Conservation (phyloP, 176 grass and related monocot species). For the Carex scoparia region DNA sequence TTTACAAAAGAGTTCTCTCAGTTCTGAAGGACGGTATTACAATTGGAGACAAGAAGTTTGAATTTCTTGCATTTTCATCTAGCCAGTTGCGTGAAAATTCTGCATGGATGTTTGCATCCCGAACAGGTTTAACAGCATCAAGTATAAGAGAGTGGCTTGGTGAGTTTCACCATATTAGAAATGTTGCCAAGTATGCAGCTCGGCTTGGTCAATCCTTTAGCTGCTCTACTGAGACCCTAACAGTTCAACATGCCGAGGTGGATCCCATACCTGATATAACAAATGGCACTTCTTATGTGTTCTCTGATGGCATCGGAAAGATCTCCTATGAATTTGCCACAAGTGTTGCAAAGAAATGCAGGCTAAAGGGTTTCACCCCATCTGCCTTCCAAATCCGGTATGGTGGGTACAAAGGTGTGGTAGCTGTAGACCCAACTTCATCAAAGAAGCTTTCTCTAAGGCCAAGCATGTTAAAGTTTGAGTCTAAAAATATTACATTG, state of each 20-base stretch:
- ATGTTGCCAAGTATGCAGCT: slow-evolving; percentile 95
- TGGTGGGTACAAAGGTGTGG: slow-evolving; percentile 86
- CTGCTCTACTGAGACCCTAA: slow-evolving; percentile 75
- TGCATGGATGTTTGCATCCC: slow-evolving; percentile 89
- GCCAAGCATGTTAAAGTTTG: slow-evolving; percentile 79
- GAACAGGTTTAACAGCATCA: slow-evolving; percentile 37
- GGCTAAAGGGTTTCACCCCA: slow-evolving; percentile 51
- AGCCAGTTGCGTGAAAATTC: slow-evolving; percentile 93
- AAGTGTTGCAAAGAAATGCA: slow-evolving; percentile 62
- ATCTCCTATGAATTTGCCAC: slow-evolving; percentile 71
- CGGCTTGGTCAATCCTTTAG: slow-evolving; percentile 88
- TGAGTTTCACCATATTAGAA: slow-evolving; percentile 58
- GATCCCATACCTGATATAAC: slow-evolving; percentile 60
- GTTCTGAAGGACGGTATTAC: slow-evolving; percentile 65
- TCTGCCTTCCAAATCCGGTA: slow-evolving; percentile 95
- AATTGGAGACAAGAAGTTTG: slow-evolving; percentile 71
- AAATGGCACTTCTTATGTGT: slow-evolving; percentile 46
- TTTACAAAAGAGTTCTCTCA: slow-evolving; percentile 62
- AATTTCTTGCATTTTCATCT: slow-evolving; percentile 96
- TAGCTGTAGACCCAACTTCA: slow-evolving; percentile 63
- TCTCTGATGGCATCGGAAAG: slow-evolving; percentile 92
- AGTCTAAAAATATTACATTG: slow-evolving; percentile 62
- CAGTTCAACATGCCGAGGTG: slow-evolving; percentile 42
- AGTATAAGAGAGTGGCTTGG: slow-evolving; percentile 85
- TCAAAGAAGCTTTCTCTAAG: slow-evolving; percentile 69